phyloP scores from a whole-genome alignment of 2,329 filamentous ascomycete genomes.

The Intubia oerlemansii region DNA sequence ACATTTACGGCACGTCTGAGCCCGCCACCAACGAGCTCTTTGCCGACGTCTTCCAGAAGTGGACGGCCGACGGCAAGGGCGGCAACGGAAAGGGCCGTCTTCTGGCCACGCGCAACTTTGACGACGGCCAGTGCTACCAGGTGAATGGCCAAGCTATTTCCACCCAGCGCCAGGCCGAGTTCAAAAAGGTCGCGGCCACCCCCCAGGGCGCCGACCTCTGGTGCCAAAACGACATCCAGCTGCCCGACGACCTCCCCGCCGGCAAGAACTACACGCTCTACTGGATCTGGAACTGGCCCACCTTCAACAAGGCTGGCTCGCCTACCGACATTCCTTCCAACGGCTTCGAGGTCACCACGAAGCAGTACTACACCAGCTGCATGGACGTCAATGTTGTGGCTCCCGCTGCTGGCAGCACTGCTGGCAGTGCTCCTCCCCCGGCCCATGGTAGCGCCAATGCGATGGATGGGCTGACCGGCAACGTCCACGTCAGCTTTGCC shows the following conservation, averaged over 20 bases:
- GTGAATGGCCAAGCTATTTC: constrained; percentile 40
- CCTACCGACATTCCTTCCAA: constrained; percentile 13
- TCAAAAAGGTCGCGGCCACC: constrained; percentile 26
- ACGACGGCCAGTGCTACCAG: constrained; percentile 83
- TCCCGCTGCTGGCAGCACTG: not conserved
- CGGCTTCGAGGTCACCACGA: constrained; percentile 12
- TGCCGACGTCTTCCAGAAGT: constrained; percentile 48
- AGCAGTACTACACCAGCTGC: constrained; percentile 19
- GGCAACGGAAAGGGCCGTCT: constrained; percentile 61
- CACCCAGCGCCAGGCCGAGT: constrained; percentile 31
- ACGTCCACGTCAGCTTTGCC: constrained; percentile 1
- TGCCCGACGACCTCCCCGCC: constrained; percentile 43
- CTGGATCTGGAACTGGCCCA: constrained; percentile 95
- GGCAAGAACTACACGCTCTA: constrained; percentile 60
- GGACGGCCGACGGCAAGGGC: constrained; percentile 63
- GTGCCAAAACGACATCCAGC: constrained; percentile 63
- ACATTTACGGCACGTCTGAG: constrained; percentile 48
- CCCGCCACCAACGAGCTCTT: constrained; percentile 28
- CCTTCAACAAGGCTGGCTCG: constrained; percentile 19
- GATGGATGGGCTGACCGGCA: no score
- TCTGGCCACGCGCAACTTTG: constrained; percentile 59
- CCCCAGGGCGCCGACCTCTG: constrained; percentile 38
- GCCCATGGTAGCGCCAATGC: constrained; percentile 3
- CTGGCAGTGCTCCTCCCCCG: no score
- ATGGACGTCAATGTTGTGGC: constrained; percentile 17